Base-by-base conservation (phyloP, 2,329 filamentous ascomycete genomes). In the Aspergillus proliferans region DNA sequence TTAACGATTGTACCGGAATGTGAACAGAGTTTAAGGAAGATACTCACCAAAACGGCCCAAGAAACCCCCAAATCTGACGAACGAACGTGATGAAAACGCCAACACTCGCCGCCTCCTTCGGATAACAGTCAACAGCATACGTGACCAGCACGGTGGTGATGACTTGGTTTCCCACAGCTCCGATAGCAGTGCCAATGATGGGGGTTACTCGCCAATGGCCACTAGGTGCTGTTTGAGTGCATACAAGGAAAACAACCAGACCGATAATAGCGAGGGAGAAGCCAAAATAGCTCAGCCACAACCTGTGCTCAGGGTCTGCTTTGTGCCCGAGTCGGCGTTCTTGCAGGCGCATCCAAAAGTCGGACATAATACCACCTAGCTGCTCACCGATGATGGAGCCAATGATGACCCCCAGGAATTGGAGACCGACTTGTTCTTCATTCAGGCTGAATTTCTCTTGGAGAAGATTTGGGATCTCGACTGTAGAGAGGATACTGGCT, bases 91-190 rank as follows among this genome's bases (percentile, higher is more conserved):
- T 74, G 52, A 82, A 83, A 0, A 83, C 81, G 14, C 81, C 81
- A n/a, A 84, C 72, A 46, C 74, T 76, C 2, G 75, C 76, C 1
- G 79, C 73, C 47, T 83, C 75, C 34, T 77, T 69, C 0, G 71
- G 73, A 56, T 80, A 77, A 56, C 78, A 81, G 58, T 84, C 81
- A 3, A 85, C 74, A 0, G 80, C 76, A 59, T 67, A 85, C 0
- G 82, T 85, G 47, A 83, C 76, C 50, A 83, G 63, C 1, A 84
- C 76, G 0, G 82, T 84, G 2, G 82, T 84, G 21, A 84, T 73
- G 26, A 85, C 75, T 62, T 84, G 82, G 54, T 83, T 84, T 1
- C 82, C 82, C 3, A 71, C 76, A 0, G 75, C 75, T 0, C 71
- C 71, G 49, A 80, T 75, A 3, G 71, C 80, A 8, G 73, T 75